Percentiles rank a stretch among this genome's conserved stretches.
Evolutionary conservation across 805 yeast genomes (phyloP).

Genomic region (Brettanomyces naardenensis): DNA sequence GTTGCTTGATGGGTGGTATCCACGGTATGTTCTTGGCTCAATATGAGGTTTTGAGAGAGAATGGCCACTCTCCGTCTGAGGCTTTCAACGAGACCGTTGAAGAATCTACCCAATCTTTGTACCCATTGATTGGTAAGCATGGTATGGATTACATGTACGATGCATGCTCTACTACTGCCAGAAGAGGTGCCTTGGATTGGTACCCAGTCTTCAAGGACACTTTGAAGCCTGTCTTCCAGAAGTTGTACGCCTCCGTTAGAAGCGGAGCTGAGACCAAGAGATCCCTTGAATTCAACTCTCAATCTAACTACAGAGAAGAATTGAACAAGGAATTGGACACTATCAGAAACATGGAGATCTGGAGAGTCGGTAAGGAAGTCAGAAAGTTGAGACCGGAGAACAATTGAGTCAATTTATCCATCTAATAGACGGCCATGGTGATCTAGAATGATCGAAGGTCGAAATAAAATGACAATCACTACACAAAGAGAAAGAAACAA

Average conservation of each 20-base stretch:
- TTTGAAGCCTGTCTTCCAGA: slow-evolving; percentile 96
- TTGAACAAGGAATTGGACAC: slow-evolving; percentile 87
- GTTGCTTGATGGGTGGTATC: slow-evolving; percentile 99
- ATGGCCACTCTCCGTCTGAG: slow-evolving; percentile 99
- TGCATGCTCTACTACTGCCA: slow-evolving; percentile 99
- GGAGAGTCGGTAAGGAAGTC: slow-evolving; percentile 99
- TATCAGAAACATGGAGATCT: slow-evolving; percentile 97
- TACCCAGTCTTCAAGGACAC: slow-evolving; percentile 98
- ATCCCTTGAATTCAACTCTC: slow-evolving; percentile 97
- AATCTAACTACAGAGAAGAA: slow-evolving; percentile 94
- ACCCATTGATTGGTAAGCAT: slow-evolving; percentile 98
- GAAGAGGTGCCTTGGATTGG: slow-evolving; percentile 99
- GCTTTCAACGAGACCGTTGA: slow-evolving; percentile 99
- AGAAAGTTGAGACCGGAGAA: slow-evolving; percentile 99
- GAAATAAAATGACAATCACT: not conserved
- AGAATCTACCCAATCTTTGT: slow-evolving; percentile 98
- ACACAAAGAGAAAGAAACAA: too few relatives aligned
- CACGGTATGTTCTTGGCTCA: slow-evolving; percentile 99
- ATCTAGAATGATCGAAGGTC: slow-evolving; percentile 4
- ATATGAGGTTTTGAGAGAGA: slow-evolving; percentile 99
- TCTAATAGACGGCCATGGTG: slow-evolving; percentile 1
- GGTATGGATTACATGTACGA: slow-evolving; percentile 99
- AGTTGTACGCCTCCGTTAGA: slow-evolving; percentile 89
- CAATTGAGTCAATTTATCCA: too few relatives aligned
- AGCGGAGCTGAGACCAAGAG: slow-evolving; percentile 97